These are phyloP conservation scores for Phytopythium ostracodes DNA, from an alignment of 352 stramenopile species.

Conservation along the genomic window DNA sequence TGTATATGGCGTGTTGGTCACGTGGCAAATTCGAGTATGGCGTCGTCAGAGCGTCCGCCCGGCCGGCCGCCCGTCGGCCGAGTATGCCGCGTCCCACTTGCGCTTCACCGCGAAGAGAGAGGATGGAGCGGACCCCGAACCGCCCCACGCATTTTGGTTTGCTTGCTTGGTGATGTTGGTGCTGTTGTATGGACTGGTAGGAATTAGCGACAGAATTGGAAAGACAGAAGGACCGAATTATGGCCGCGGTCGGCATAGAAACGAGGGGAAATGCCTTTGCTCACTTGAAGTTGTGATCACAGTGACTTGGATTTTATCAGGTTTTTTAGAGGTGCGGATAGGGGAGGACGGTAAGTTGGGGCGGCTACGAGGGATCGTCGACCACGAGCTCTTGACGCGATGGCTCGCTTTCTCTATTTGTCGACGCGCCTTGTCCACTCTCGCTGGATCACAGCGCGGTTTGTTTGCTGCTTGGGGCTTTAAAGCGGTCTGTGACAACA, in stretches of 20 bases:
- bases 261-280: slow-evolving; percentile 2
- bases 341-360: too few species aligned
- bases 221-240: neutral
- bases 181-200: neutral
- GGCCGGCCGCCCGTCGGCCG: neutral
- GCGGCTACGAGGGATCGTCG: neutral
- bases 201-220: slow-evolving; percentile 2
- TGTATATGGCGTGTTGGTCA: neutral
- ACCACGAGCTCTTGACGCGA: too few species aligned
- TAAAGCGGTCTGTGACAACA: neutral
- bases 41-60: too few species aligned
- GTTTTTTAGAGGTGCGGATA: too few species aligned
- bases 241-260: neutral
- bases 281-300: neutral
- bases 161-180: neutral
- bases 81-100: slow-evolving; percentile 2
- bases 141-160: neutral
- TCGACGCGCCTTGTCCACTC: neutral
- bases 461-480: too few species aligned
- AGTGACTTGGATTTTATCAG: neutral
- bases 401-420: neutral
- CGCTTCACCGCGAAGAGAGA: neutral
- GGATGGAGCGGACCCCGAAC: neutral
- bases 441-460: too few species aligned
- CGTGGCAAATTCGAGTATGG: neutral